Evolutionary conservation across 1,284 basidiomycete genomes (phyloP).

Genomic region (Boletus smithii): DNA sequence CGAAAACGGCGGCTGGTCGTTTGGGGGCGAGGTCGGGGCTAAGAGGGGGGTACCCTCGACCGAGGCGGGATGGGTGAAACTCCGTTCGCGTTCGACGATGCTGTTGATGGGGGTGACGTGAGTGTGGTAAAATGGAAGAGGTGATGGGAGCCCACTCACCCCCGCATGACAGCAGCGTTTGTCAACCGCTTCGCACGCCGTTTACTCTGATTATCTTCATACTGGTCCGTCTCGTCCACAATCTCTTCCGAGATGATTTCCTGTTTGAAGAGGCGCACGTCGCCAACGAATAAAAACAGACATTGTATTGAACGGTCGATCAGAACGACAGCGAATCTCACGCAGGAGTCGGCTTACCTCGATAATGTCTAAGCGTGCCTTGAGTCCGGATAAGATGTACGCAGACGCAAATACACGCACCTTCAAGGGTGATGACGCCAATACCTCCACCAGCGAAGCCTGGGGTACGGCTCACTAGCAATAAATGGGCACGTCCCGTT

Average conservation of each 20-base stretch:
- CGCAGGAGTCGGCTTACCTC: conserved; percentile 41
- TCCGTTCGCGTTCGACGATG: conserved; percentile 44
- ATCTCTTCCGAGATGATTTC: conserved; percentile 90
- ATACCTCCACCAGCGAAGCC: conserved; percentile 78
- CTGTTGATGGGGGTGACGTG: conserved; percentile 17
- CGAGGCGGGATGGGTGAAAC: conserved; percentile 10
- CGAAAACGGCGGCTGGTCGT: conserved; percentile 12
- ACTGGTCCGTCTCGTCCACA: conserved; percentile 87
- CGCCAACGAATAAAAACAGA: neutral
- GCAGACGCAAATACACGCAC: conserved; percentile 32
- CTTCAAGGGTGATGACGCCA: conserved; percentile 80
- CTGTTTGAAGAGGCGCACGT: too few species aligned
- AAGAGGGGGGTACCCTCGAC: conserved; percentile 20
- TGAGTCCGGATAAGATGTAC: neutral
- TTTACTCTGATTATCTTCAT: conserved; percentile 82
- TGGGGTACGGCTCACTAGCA: conserved; percentile 83
- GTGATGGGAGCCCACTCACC: conserved; percentile 42
- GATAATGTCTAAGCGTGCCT: conserved; percentile 50
- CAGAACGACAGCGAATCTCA: neutral
- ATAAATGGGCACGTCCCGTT: conserved; percentile 90
- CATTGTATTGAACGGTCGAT: neutral
- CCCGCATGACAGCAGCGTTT: conserved; percentile 77
- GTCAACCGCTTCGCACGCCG: conserved; percentile 56
- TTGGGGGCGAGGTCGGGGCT: conserved; percentile 13
- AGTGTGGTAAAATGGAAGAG: neutral